A percentile compares a stretch with the other conserved stretches of the same genome.
Conservation (phyloP, 2,329 filamentous ascomycete species). For the Penicillium corylophilum region DNA sequence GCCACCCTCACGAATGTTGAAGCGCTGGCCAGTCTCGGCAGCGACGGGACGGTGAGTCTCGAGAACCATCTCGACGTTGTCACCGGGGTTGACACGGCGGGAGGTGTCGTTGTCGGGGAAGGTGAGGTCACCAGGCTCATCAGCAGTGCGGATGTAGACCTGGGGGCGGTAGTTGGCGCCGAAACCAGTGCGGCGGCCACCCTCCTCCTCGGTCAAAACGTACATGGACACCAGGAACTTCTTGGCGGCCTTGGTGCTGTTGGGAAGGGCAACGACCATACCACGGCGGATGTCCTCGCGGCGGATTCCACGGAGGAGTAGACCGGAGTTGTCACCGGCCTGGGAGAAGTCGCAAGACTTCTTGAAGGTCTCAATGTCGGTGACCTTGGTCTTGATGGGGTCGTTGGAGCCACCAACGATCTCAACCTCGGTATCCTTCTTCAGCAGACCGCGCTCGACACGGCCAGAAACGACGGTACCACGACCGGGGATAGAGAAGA, state of each 20-base stretch:
- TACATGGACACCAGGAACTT: constrained; percentile 97
- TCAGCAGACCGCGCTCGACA: constrained; percentile 92
- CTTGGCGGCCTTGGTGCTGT: constrained; percentile 78
- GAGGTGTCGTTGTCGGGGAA: constrained; percentile 79
- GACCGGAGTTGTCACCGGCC: constrained; percentile 96
- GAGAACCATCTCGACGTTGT: constrained; percentile 97
- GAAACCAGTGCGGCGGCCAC: constrained; percentile 95
- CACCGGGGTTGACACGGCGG: constrained; percentile 95
- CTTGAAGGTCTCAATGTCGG: constrained; percentile 99
- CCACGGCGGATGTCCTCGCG: constrained; percentile 92
- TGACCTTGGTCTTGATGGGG: constrained; percentile 97
- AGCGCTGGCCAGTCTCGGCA: constrained; percentile 86
- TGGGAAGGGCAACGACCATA: constrained; percentile 88
- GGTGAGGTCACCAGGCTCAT: constrained; percentile 70
- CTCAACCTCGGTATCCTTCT: constrained; percentile 93
- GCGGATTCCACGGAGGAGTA: constrained; percentile 91
- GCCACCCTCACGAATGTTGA: constrained; percentile 98
- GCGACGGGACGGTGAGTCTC: constrained; percentile 82
- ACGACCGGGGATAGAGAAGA: constrained; percentile 87
- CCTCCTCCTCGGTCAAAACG: constrained; percentile 95
- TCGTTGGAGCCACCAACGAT: constrained; percentile 80
- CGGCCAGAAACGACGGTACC: constrained; percentile 95
- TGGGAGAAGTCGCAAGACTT: constrained; percentile 97
- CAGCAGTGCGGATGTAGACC: constrained; percentile 91
- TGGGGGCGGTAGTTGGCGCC: constrained; percentile 94